Evolutionary conservation across 2,329 filamentous ascomycete genomes (phyloP).

Genomic region (Fusarium pseudonygamai): DNA sequence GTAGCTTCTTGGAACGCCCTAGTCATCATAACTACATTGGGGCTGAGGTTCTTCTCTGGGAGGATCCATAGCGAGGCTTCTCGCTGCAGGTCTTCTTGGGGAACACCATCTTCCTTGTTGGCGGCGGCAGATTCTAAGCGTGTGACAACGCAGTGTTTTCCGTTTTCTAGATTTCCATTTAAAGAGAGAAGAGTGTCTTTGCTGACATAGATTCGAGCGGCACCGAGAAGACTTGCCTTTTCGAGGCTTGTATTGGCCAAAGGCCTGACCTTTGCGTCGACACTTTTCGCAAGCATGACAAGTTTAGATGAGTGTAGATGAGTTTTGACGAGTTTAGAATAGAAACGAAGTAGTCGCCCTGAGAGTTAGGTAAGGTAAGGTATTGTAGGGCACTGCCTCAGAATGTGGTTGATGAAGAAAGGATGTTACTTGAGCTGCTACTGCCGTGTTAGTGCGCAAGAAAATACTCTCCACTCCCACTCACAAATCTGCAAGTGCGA

Average conservation of each 20-base stretch:
- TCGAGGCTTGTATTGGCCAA: conserved; percentile 54
- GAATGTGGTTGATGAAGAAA: background rate
- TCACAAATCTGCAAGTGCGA: background rate
- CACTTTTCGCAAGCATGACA: conserved; percentile 48
- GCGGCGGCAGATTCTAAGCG: conserved; percentile 31
- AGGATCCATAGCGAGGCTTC: conserved; percentile 62
- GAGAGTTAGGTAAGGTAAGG: background rate
- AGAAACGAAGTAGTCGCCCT: background rate
- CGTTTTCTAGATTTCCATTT: conserved; percentile 55
- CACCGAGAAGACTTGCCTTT: conserved; percentile 54
- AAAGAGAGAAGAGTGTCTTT: conserved; percentile 58
- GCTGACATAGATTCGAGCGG: conserved; percentile 59
- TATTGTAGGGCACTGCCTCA: background rate
- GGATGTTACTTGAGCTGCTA: background rate
- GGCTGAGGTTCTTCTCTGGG: conserved; percentile 69
- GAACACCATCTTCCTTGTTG: conserved; percentile 7
- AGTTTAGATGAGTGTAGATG: background rate
- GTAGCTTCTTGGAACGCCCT: conserved; percentile 78
- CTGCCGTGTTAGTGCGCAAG: background rate
- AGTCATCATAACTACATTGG: conserved; percentile 76
- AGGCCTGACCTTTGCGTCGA: conserved; percentile 55
- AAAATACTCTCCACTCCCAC: background rate
- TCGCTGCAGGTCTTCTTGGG: conserved; percentile 40
- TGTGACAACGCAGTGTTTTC: conserved; percentile 55
- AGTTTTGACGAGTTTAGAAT: background rate